A percentile compares a stretch with the other conserved stretches of the same genome.
phyloP scores from a whole-genome alignment of 2,329 filamentous ascomycete species.

The Calycina marina region DNA sequence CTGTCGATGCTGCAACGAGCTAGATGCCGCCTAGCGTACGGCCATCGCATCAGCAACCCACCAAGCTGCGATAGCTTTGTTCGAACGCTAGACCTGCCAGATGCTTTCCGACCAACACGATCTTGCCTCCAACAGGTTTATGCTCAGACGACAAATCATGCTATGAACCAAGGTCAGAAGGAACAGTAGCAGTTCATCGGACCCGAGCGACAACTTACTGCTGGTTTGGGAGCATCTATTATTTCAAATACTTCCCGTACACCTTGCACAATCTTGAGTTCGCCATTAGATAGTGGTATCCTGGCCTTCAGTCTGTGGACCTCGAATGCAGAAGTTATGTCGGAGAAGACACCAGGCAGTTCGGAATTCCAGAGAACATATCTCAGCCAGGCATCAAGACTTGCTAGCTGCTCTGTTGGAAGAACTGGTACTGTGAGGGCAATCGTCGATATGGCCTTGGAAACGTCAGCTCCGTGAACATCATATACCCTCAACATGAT shows the following conservation, averaged over 20 bases:
- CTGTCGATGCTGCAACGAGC: too few species aligned
- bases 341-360: constrained; percentile 1
- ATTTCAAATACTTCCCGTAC: constrained; percentile 92
- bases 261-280: constrained; percentile 69
- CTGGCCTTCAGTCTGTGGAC: constrained; percentile 82
- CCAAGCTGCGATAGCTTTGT: constrained; percentile 28
- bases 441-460: constrained; percentile 69
- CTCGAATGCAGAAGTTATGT: constrained; percentile 34
- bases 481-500: too few species aligned
- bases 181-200: too few species aligned
- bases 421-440: constrained; percentile 55
- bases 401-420: constrained; percentile 36
- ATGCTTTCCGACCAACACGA: constrained; percentile 48
- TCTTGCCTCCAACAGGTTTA: constrained; percentile 32
- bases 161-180: too few species aligned
- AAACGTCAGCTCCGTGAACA: too few species aligned
- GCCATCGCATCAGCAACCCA: too few species aligned
- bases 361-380: constrained; percentile 8
- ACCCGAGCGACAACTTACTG: constrained; percentile 6
- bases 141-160: constrained; percentile 13
- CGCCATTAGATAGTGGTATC: constrained; percentile 48
- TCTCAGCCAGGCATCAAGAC: constrained; percentile 12
- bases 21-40: too few species aligned
- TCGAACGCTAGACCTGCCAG: constrained; percentile 37
- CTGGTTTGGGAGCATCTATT: constrained; percentile 37